phyloP scores from a whole-genome alignment of 768 basidiomycete species.

The Tricholoma hemisulphureum region DNA sequence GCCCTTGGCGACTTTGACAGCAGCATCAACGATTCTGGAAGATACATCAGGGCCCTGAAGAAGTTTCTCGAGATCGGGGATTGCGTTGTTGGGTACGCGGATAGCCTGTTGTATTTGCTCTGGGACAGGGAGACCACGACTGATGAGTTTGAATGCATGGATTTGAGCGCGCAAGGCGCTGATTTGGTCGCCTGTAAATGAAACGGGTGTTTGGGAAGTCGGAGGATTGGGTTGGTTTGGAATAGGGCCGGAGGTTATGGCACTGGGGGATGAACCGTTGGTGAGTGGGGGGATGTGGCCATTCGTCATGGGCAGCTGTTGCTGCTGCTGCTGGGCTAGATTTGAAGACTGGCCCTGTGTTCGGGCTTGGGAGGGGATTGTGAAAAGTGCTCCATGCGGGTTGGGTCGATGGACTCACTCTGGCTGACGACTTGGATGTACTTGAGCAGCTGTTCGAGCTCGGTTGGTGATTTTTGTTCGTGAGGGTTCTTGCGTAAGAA shows the following conservation, averaged over 20 bases:
- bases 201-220: conserved; percentile 69
- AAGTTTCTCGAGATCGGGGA: conserved; percentile 63
- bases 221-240: conserved; percentile 50
- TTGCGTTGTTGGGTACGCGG: conserved; percentile 58
- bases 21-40: conserved; percentile 68
- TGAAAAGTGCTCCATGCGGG: conserved; percentile 4
- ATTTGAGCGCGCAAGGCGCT: conserved; percentile 78
- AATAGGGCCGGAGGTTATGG: conserved; percentile 48
- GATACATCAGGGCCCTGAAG: conserved; percentile 59
- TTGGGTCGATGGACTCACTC: conserved; percentile 25
- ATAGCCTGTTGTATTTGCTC: conserved; percentile 70
- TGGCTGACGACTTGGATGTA: conserved; percentile 46
- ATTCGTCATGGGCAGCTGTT: conserved; percentile 40
- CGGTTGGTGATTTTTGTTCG: conserved; percentile 46
- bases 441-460: conserved; percentile 47
- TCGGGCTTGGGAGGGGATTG: conserved; percentile 12
- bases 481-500: conserved; percentile 50
- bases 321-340: conserved; percentile 29
- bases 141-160: conserved; percentile 73
- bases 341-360: conserved; percentile 33
- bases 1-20: conserved; percentile 70
- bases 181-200: conserved; percentile 77
- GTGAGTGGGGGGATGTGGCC: conserved; percentile 46
- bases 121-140: conserved; percentile 64
- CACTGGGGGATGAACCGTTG: conserved; percentile 41